Evolutionary conservation across 2,329 filamentous ascomycete genomes (phyloP), one percentile per base, ranked within the genome.

Genomic region (Colletotrichum higginsianum): DNA sequence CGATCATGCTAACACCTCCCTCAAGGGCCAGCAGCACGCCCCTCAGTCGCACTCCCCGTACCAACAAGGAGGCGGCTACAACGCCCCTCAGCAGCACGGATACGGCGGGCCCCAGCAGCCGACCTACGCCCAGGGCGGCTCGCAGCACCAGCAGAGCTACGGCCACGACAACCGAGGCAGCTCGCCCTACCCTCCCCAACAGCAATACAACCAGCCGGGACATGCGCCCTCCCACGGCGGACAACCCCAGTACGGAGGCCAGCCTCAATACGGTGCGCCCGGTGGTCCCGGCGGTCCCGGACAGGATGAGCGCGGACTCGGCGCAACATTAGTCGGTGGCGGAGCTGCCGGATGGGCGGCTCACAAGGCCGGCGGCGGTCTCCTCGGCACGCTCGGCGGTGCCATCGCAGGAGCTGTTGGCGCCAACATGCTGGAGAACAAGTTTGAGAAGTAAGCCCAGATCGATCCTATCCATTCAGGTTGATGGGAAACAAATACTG

Each of bases 281-380:
- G 78, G 76, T 35, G 77, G 76, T 15, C 76, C 77, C 35, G 75
- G 71, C n/a, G 76, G 79, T 2, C 74, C 75, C 16, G 78, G 82
- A 50, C 81, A 81, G 53, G 84, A 82, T 44, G 88, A 90, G n/a
- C 86, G 87, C 58, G 88, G 88, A 44, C 83, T 90, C 21, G 87
- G 87, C 4, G 86, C 88, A 1, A 85, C 87, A 3, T 76, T 90
- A 35, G 74, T 87, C 1, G 88, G 88, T 26, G 86, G 86, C 64
- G 87, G 84, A 21, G 87, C 83, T 1, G 88, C 86, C n/a, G 88
- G 85, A 9, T 89, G 84, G 76, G 82, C 87, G 0, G 87, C 86
- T 0, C 85, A 89, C 78, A 85, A 87, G 74, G 79, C 87, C 23
- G 88, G 88, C 15, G 86, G 86, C 38, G 87, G 88, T 21, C 73